Evolutionary conservation across 495 filamentous ascomycete genomes (phyloP).

Genomic region (Neurospora sp.): DNA sequence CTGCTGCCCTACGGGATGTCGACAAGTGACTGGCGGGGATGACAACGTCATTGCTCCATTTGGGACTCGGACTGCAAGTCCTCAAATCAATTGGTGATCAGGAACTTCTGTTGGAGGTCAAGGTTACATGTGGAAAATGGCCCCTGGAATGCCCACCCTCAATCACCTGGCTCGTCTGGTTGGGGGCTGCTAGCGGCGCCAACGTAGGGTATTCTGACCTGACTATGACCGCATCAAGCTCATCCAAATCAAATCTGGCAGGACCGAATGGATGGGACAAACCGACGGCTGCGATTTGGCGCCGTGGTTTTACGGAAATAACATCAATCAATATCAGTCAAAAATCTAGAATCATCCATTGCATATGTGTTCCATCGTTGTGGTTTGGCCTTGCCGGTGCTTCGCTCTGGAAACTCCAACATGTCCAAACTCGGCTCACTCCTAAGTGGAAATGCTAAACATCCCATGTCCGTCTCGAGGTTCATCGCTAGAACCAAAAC

Average conservation of each 20-base stretch:
- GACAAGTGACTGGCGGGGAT: not conserved
- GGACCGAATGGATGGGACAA: not conserved
- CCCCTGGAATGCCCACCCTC: not conserved
- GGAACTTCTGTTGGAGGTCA: not conserved
- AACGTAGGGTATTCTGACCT: not conserved
- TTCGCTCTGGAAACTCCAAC: not conserved
- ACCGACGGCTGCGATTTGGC: not conserved
- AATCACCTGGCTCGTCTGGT: not conserved
- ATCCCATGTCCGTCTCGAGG: not conserved
- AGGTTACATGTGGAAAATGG: not conserved
- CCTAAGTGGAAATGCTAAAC: not conserved
- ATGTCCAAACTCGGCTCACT: not conserved
- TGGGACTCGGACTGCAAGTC: not conserved
- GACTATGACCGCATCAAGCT: not conserved
- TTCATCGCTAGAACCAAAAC: not conserved
- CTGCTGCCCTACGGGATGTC: not conserved
- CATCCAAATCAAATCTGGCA: not conserved
- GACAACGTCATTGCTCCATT: slow-evolving; percentile 1
- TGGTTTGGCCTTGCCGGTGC: not conserved
- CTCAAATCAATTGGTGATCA: not conserved
- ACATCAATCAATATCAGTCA: not conserved
- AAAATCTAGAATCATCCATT: not conserved
- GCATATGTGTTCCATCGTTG: not conserved
- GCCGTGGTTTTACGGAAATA: not conserved
- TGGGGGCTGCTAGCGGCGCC: not conserved